Evolutionary conservation across 768 basidiomycete genomes (phyloP), one percentile per base, ranked within the genome.

Genomic region (Agaricus bisporus): DNA sequence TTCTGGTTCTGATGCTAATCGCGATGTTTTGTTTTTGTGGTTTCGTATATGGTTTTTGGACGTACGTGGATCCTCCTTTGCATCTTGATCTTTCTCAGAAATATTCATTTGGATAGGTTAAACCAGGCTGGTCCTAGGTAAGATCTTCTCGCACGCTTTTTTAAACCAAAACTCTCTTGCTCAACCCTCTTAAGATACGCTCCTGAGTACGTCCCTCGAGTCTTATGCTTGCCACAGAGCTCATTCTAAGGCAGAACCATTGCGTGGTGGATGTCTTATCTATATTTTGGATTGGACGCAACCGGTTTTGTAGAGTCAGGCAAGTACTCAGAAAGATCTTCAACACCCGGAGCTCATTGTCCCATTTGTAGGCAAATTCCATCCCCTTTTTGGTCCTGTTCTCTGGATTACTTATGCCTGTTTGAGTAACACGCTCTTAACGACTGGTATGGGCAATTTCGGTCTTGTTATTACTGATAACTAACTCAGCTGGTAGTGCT

Each of bases 241-340:
- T 48, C 43, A 25, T 39, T 11, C 49, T 44, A 52, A 37, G 38
- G 42, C 36, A 68, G 68, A 6, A 59, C 60, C n/a, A 91, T 95
- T 50, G 83, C 86, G 0, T 97, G 92, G 93, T 95, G 92, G 91
- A 90, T 97, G 84, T 76, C 95, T 20, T 90, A 95, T 63, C 67
- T 94, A 9, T 91, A 82, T 81, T 98, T 98, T 63, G 95, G 95
- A n/a, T 77, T 98, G 5, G 95, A 98, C 68, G 91, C 93, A 0
- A 82, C 76, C 44, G 95, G 95, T 4, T 97, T 98, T 61, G 81
- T 90, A 58, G 75, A 74, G 62, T 82, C 94, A 20, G 78, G 92
- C 91, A 55, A 62, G 88, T 79, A 22, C 22, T 14, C 20, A 36
- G 32, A 6, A 49, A 18, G 20, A 18, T 12, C 8, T 49, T 17